Conservation (phyloP, 192 early-diverging fungal species). For the Podila verticillata region DNA sequence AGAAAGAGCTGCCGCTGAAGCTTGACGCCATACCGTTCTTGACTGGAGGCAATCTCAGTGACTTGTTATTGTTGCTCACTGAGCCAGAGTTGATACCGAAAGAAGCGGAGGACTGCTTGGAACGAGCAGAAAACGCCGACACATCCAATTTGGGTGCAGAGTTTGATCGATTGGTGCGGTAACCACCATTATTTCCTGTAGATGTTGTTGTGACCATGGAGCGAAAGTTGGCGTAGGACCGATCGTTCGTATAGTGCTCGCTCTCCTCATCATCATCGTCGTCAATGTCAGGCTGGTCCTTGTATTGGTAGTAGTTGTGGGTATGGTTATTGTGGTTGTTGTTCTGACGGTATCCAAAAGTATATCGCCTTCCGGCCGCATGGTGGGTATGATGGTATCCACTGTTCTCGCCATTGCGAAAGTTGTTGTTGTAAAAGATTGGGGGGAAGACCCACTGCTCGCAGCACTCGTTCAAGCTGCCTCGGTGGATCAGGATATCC, state of each 20-base stretch:
- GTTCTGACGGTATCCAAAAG: slow-evolving; percentile 5
- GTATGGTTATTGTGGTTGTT: slow-evolving; percentile 19
- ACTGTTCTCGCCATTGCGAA: slow-evolving; percentile 6
- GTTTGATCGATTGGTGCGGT: background rate
- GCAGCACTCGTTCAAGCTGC: slow-evolving; percentile 60
- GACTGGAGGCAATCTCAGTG: background rate
- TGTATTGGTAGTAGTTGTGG: background rate
- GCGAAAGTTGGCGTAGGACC: background rate
- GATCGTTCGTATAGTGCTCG: background rate
- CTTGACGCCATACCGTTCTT: background rate
- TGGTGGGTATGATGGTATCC: slow-evolving; percentile 12
- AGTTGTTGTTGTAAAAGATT: slow-evolving; percentile 29
- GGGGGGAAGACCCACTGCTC: slow-evolving; percentile 59
- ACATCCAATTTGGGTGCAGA: background rate
- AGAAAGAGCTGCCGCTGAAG: background rate
- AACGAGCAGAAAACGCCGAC: background rate
- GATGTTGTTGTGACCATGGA: background rate
- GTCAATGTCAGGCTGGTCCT: slow-evolving; percentile 16
- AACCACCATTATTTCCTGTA: background rate
- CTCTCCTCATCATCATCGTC: slow-evolving; percentile 31
- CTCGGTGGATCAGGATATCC: slow-evolving; percentile 59
- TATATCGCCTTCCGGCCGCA: slow-evolving; percentile 32
- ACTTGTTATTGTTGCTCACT: background rate
- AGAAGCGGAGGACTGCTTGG: background rate
- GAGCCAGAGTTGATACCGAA: background rate